Conservation (phyloP, 176 grass and related monocot genomes). For the Dactylis glomerata region DNA sequence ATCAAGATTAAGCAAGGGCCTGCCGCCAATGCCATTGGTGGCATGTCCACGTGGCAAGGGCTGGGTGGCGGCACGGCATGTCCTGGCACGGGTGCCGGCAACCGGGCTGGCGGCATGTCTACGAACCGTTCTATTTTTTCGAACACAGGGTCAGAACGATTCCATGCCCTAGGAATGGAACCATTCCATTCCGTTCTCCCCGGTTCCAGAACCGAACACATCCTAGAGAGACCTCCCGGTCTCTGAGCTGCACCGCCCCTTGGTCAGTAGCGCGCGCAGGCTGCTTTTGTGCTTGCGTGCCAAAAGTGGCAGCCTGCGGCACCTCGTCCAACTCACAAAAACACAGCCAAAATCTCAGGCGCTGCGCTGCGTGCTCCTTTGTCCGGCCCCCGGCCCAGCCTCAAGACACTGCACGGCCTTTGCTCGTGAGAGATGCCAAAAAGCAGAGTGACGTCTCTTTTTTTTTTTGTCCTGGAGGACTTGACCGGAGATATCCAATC, state of each 20-base stretch:
- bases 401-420: too few species aligned
- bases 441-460: neutral
- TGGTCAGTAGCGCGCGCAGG: neutral
- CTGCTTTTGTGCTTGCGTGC: conserved; percentile 14
- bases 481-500: neutral
- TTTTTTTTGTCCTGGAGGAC: neutral
- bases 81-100: too few species aligned
- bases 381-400: neutral
- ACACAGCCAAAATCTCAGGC: neutral
- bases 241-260: neutral
- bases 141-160: too few species aligned
- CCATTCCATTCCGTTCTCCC: too few species aligned
- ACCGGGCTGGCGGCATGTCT: too few species aligned
- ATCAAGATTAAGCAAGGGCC: too few species aligned
- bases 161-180: too few species aligned
- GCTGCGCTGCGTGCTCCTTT: neutral
- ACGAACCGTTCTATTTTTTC: too few species aligned
- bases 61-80: too few species aligned
- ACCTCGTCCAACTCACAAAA: conserved; percentile 35
- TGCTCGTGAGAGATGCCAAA: conserved; percentile 35
- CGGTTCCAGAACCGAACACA: neutral
- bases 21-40: too few species aligned
- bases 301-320: conserved; percentile 40
- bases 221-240: neutral
- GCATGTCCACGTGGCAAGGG: too few species aligned